Base-by-base conservation (phyloP, 2,329 filamentous ascomycete species). In the Paecilomyces variotii region DNA sequence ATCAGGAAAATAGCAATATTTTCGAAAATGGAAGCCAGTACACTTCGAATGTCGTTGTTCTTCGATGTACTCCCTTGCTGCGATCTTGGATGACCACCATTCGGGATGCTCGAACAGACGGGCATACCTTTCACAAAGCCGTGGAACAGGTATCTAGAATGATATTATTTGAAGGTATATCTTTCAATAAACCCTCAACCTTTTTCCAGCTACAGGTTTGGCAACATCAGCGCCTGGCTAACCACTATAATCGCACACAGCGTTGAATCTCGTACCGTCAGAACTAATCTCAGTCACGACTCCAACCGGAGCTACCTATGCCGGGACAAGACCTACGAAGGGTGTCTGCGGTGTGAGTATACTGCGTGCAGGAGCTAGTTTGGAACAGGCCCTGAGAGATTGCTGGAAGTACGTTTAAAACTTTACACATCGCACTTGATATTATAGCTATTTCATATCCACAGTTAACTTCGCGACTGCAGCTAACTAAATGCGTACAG, bases 271-370 rank as follows among this genome's bases (percentile, higher is more conserved):
- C 28, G 58, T 66, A 28, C 61, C 65, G 6, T 34, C 55, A 3
- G 60, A 63, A 39, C 30, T 45, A 24, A 34, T 56, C 27, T 25
- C 52, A 7, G 51, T 65, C 19, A 53, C 32, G 7, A 64, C 63
- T 5, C 61, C 64, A 11, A 63, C 62, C 9, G 51, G 60, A 9
- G 52, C 51, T 3, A 57, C 54, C 1, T 66, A 63, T 52, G 34
- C 56, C 24, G 65, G 64, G 3, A 32, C 61, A 19, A 60, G 56
- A 3, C 57, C 24, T 57, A 62, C 50, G 12, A 27, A 26, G 45
- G 57, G 58, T 10, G 64, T 73, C 1, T 72, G 70, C 54, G 71
- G 71, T 9, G 65, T 72, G 30, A 71, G 69, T 53, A 71, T 73
- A 34, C 61, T 73, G 5, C 64, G 70, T 2, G 70, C 70, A 2